Conservation (phyloP, 2,329 filamentous ascomycete species). For the Claviceps pazoutovae region DNA sequence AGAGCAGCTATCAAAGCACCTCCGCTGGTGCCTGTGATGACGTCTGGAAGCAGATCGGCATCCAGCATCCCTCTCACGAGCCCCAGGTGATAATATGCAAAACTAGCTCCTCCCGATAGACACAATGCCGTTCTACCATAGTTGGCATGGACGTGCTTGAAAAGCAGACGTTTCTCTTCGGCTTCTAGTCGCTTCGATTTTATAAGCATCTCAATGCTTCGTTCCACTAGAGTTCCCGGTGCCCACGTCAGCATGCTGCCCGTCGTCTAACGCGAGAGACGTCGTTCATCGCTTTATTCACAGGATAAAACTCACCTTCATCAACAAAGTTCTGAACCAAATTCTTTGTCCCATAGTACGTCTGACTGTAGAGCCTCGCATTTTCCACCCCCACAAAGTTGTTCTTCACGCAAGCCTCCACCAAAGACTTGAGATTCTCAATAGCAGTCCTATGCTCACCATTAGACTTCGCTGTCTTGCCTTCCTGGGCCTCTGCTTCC, state of each 20-base stretch:
- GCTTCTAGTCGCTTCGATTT: conserved; percentile 50
- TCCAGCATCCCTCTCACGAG: conserved; percentile 83
- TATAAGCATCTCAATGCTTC: conserved; percentile 51
- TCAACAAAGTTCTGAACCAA: conserved; percentile 83
- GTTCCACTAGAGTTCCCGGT: conserved; percentile 37
- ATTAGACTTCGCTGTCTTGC: conserved; percentile 17
- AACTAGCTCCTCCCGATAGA: conserved; percentile 81
- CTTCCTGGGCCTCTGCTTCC: conserved; percentile 39
- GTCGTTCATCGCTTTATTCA: not conserved
- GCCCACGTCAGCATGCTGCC: not conserved
- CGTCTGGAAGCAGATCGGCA: conserved; percentile 70
- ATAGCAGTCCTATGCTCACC: conserved; percentile 34
- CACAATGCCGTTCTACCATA: conserved; percentile 87
- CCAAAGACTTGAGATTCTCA: conserved; percentile 61
- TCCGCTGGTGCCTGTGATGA: conserved; percentile 93
- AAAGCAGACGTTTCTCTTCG: conserved; percentile 66
- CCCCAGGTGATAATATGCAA: conserved; percentile 94
- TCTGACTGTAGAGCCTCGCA: conserved; percentile 86
- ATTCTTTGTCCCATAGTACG: conserved; percentile 95
- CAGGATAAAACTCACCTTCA: conserved; percentile 41
- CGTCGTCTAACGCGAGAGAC: not conserved
- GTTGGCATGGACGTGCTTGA: conserved; percentile 81
- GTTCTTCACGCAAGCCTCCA: conserved; percentile 90
- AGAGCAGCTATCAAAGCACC: conserved; percentile 81
- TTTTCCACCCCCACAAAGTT: conserved; percentile 96